These are phyloP conservation scores for Blakeslea trispora DNA, from an alignment of 371 early-diverging fungal genomes.

Conservation along the genomic window DNA sequence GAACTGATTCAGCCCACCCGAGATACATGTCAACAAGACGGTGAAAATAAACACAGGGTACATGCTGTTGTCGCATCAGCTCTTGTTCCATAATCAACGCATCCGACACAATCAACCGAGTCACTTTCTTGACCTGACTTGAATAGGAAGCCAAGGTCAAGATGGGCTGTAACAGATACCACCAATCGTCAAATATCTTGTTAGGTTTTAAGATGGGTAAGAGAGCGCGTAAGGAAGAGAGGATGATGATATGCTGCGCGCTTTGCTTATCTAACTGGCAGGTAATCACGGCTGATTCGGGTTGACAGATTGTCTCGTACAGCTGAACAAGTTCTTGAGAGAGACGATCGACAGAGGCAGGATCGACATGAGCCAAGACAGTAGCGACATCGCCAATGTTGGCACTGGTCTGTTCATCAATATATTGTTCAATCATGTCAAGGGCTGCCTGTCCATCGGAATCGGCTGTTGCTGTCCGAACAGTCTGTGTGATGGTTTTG, in stretches of 20 bases:
- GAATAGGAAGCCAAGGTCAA: constrained; percentile 35
- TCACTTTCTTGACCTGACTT: constrained; percentile 37
- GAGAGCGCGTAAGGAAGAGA: constrained; percentile 38
- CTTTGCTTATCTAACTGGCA: constrained; percentile 30
- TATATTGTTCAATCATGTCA: constrained; percentile 40
- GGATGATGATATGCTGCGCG: constrained; percentile 40
- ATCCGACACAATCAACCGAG: constrained; percentile 36
- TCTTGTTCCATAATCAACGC: constrained; percentile 39
- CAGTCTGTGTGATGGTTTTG: constrained; percentile 35
- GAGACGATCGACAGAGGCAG: constrained; percentile 37
- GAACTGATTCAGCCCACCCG: constrained; percentile 32
- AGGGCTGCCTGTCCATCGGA: constrained; percentile 41
- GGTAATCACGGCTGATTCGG: constrained; percentile 25
- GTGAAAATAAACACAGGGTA: constrained; percentile 26
- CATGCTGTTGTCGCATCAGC: constrained; percentile 5
- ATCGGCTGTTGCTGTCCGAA: constrained; percentile 32
- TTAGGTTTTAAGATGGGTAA: constrained; percentile 36
- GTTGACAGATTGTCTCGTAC: constrained; percentile 17
- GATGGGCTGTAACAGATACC: constrained; percentile 33
- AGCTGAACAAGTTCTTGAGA: constrained; percentile 36
- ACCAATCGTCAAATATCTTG: constrained; percentile 42
- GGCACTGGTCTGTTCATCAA: constrained; percentile 38
- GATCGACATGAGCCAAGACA: constrained; percentile 17
- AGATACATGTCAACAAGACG: constrained; percentile 38
- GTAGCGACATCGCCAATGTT: constrained; percentile 15